Evolutionary conservation across 2,329 filamentous ascomycete genomes (phyloP).

Genomic region (Sarocladium oryzae): DNA sequence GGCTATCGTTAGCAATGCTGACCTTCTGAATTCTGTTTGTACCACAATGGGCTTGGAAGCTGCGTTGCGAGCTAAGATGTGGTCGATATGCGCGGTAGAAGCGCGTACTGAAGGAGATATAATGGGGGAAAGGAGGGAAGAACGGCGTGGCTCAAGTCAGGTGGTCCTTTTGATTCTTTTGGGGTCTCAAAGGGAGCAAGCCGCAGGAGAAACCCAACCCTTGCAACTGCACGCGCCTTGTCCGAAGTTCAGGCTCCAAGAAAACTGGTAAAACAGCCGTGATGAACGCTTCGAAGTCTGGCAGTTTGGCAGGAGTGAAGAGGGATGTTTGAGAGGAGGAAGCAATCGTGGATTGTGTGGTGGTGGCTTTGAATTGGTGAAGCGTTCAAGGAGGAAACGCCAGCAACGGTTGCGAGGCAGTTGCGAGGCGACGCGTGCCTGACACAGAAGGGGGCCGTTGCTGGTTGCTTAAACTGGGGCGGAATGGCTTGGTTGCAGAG

Average conservation of each 20-base stretch:
- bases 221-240: background rate
- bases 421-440: conserved; percentile 8
- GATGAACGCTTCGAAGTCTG: too few species aligned
- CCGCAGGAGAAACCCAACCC: background rate
- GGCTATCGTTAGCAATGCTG: conserved; percentile 14
- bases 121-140: background rate
- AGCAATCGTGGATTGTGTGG: background rate
- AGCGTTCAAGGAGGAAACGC: background rate
- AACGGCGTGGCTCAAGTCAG: background rate
- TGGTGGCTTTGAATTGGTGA: background rate
- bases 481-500: background rate
- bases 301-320: background rate
- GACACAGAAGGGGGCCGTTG: background rate
- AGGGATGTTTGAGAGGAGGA: background rate
- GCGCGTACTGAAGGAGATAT: background rate
- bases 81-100: background rate
- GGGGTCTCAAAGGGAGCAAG: background rate
- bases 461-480: background rate
- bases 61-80: background rate
- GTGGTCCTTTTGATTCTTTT: background rate
- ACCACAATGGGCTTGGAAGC: background rate
- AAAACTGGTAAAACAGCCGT: too few species aligned
- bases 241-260: background rate
- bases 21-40: background rate
- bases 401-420: conserved; percentile 9